A percentile compares a stretch with the other conserved stretches of the same genome.
Conservation (phyloP, 2,329 filamentous ascomycete species). For the Macrophomina tecta region DNA sequence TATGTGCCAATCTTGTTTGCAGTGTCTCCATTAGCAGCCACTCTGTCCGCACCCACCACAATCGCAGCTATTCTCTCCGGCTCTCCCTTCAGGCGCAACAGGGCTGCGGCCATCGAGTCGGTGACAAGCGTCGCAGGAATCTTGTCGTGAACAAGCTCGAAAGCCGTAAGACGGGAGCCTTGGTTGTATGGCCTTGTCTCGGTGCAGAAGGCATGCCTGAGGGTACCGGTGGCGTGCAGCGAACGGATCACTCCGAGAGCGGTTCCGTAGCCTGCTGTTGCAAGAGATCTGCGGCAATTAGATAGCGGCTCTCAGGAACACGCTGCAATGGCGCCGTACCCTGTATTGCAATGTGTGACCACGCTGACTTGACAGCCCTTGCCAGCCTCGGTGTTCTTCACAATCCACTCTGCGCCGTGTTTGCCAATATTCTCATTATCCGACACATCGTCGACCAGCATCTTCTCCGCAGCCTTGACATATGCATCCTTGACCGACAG, state of each 20-base stretch:
- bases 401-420: conserved; percentile 83
- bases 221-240: conserved; percentile 67
- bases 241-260: conserved; percentile 92
- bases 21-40: conserved; percentile 95
- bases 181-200: conserved; percentile 98
- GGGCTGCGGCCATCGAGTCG: conserved; percentile 92
- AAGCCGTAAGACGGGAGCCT: conserved; percentile 91
- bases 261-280: conserved; percentile 96
- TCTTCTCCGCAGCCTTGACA: conserved; percentile 80
- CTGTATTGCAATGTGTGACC: conserved; percentile 97
- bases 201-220: conserved; percentile 91
- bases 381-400: conserved; percentile 60
- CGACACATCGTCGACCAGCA: conserved; percentile 83
- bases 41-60: conserved; percentile 92
- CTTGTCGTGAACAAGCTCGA: conserved; percentile 91
- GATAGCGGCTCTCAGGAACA: conserved; percentile 28
- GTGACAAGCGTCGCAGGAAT: conserved; percentile 93
- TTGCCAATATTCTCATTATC: conserved; percentile 88
- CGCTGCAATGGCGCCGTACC: conserved; percentile 56
- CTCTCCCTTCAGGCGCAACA: conserved; percentile 70
- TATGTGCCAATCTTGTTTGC: conserved; percentile 99
- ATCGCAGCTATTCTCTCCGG: conserved; percentile 78
- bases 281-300: conserved; percentile 69
- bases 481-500: conserved; percentile 71
- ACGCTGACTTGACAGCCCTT: conserved; percentile 71